Evolutionary conservation across 805 yeast genomes (phyloP), one percentile per base, ranked within the genome.

Genomic region (Metschnikowia reukaufii): DNA sequence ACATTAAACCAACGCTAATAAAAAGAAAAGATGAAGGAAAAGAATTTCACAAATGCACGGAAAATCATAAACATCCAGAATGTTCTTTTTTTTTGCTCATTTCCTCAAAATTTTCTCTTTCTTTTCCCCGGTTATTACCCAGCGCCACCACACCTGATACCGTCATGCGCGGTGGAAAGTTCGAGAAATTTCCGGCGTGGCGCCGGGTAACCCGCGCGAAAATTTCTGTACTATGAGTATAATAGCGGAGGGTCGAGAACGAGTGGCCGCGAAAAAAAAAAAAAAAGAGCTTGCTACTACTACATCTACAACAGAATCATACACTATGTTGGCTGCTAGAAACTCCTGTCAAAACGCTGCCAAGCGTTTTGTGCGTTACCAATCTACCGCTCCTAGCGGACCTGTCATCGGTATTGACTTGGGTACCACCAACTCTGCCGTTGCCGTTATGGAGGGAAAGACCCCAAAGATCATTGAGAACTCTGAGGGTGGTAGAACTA

Each of bases 381-480:
- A 56, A 36, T 56, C 59, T 27, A 37, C 58, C 39, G 57, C 59
- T 21, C 57, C 57, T 25, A 59, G 58, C 52, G 77, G 80, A 53
- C 74, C 82, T 56, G 92, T 87, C 38, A 86, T 87, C 61, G 95
- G 95, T 66, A 86, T 87, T 59, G 95, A 87, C 68, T 73, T 87
- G 63, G 95, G 95, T 62, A 87, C 95, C 66, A 87, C 95, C 66
- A 87, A 88, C 75, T 87, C 95, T 29, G 95, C 95, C 46, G 95
- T 87, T 35, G 95, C 95, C 45, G 71, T 86, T 45, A 81, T 88
- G 83, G 91, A 86, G 69, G 87, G 89, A 54, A 78, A 82, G 65
- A 67, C 75, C 50, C 92, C 95, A 49, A 81, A 80, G 69, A 88
- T 87, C 52, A 73, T 87, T 50, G 95, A 88, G 70, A 86, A 87